phyloP scores from a whole-genome alignment of 139 green algal species.

The Ettlia oleoabundans region DNA sequence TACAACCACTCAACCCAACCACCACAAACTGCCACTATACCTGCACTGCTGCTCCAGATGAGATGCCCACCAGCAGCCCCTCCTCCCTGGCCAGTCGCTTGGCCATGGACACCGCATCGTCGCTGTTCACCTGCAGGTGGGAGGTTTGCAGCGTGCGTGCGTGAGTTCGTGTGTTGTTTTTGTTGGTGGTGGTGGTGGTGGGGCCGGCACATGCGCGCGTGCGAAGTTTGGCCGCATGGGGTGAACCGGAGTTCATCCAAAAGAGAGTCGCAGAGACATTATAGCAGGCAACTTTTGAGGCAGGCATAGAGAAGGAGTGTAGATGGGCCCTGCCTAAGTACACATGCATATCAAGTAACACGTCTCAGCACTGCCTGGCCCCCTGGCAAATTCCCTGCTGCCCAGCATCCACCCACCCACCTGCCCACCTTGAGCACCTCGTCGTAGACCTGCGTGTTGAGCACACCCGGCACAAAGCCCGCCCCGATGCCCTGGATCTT shows the following conservation, averaged over 20 bases:
- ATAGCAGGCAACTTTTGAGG: no score
- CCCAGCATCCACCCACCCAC: not conserved
- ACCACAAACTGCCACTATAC: no score
- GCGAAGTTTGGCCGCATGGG: no score
- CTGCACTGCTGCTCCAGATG: slow-evolving; percentile 60
- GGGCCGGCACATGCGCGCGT: no score
- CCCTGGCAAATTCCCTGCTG: not conserved
- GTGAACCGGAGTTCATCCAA: no score
- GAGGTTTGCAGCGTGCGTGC: not conserved
- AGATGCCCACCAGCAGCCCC: slow-evolving; percentile 75
- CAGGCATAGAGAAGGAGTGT: no score
- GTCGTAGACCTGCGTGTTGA: slow-evolving; percentile 82
- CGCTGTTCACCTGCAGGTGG: slow-evolving; percentile 65
- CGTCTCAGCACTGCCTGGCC: not conserved
- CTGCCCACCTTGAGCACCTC: slow-evolving; percentile 81
- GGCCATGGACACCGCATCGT: slow-evolving; percentile 73
- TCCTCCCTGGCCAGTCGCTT: slow-evolving; percentile 72
- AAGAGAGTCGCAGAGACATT: no score
- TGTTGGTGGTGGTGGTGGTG: not conserved
- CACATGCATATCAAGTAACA: no score
- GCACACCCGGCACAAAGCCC: slow-evolving; percentile 85
- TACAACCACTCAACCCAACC: no score
- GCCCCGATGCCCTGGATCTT: slow-evolving; percentile 93
- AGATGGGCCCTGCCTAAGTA: no score
- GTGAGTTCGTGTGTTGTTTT: not conserved